phyloP scores from a whole-genome alignment of 1,284 basidiomycete genomes.

The Psilocybe mexicana region DNA sequence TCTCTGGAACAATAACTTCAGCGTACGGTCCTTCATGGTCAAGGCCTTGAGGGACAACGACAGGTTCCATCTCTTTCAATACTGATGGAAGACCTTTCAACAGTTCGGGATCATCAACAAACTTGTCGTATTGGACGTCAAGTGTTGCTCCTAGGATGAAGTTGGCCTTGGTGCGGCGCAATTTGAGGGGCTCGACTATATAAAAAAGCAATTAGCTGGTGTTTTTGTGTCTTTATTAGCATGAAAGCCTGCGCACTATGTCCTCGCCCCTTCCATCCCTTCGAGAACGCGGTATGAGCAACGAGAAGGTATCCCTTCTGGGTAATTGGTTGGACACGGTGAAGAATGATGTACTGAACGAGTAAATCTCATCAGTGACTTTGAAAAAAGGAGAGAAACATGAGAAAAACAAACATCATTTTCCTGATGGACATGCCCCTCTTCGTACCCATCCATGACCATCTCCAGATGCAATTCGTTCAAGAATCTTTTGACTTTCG shows the following conservation, averaged over 20 bases:
- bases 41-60: conserved; percentile 53
- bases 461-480: conserved; percentile 91
- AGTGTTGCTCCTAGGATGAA: conserved; percentile 82
- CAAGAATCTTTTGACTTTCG: conserved; percentile 78
- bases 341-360: conserved; percentile 83
- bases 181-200: conserved; percentile 79
- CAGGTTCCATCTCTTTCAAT: conserved; percentile 62
- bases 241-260: conserved; percentile 48
- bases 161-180: conserved; percentile 75
- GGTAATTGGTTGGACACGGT: conserved; percentile 87
- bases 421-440: conserved; percentile 95
- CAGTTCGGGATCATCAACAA: conserved; percentile 52
- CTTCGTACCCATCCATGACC: conserved; percentile 77
- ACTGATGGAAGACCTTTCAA: conserved; percentile 76
- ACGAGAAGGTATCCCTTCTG: conserved; percentile 91
- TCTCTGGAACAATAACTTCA: conserved; percentile 80
- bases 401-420: conserved; percentile 69
- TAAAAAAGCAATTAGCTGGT: neutral
- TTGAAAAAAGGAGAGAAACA: conserved; percentile 5
- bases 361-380: conserved; percentile 3
- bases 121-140: conserved; percentile 64
- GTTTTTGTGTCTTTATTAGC: neutral
- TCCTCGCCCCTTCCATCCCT: conserved; percentile 79
- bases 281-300: conserved; percentile 86
- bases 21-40: conserved; percentile 72